phyloP scores from a whole-genome alignment of 2,329 filamentous ascomycete genomes.

The Ophiostoma angusticollis region DNA sequence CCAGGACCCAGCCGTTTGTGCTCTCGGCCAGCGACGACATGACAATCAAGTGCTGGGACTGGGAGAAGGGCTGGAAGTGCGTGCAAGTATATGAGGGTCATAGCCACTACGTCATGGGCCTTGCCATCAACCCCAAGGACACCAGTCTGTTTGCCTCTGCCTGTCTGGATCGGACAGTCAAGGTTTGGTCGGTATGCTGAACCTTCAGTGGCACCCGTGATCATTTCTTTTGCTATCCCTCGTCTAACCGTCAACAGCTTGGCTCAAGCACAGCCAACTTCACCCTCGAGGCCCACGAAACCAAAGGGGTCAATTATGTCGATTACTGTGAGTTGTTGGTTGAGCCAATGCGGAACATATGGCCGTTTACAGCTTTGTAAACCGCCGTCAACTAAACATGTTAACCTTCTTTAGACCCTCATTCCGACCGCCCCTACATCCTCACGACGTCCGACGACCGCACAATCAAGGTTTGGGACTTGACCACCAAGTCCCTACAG shows the following conservation, averaged over 20 bases:
- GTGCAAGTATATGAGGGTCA: conserved; percentile 94
- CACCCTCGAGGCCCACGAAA: conserved; percentile 92
- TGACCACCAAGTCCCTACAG: conserved; percentile 94
- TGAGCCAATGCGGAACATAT: too few species aligned
- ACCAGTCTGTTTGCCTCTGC: conserved; percentile 86
- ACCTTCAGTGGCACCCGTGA: too few species aligned
- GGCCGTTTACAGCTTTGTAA: too few species aligned
- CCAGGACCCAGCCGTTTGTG: conserved; percentile 71
- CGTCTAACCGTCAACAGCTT: too few species aligned
- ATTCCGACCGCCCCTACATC: conserved; percentile 70
- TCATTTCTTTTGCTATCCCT: too few species aligned
- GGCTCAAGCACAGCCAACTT: conserved; percentile 92
- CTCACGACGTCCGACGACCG: conserved; percentile 93
- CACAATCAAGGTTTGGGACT: conserved; percentile 98
- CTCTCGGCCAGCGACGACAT: conserved; percentile 95
- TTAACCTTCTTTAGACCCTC: conserved; percentile 32
- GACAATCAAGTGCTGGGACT: conserved; percentile 98
- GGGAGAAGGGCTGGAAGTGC: conserved; percentile 97
- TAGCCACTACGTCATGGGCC: conserved; percentile 84
- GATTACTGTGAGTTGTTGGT: conserved; percentile 55
- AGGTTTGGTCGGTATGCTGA: conserved; percentile 27
- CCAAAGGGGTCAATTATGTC: conserved; percentile 95
- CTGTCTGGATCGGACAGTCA: conserved; percentile 90
- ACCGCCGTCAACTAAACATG: neutral
- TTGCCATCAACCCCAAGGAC: conserved; percentile 95